These are phyloP conservation scores for Pythium diclinum DNA, from an alignment of 352 stramenopile species.

Conservation along the genomic window DNA sequence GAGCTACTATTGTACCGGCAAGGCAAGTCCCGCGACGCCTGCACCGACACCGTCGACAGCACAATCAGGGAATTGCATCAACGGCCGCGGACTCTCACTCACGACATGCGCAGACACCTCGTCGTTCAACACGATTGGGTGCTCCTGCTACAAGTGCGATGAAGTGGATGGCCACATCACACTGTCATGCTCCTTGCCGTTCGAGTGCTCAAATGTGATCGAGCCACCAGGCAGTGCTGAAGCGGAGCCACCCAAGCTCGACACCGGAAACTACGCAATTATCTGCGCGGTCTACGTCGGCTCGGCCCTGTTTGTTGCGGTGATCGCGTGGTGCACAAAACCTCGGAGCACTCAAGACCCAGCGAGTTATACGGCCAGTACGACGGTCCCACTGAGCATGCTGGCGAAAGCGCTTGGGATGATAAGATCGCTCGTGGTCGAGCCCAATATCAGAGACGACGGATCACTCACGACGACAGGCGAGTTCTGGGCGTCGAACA, in stretches of 20 bases:
- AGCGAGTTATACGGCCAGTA: neutral
- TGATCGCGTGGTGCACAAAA: neutral
- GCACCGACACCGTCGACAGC: neutral
- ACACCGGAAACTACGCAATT: neutral
- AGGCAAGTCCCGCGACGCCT: neutral
- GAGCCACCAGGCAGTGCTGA: neutral
- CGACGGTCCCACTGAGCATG: neutral
- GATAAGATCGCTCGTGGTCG: neutral
- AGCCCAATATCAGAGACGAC: conserved; percentile 5
- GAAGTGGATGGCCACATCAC: neutral
- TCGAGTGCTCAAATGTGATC: neutral
- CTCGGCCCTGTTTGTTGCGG: neutral
- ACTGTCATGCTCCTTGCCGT: neutral
- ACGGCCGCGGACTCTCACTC: neutral
- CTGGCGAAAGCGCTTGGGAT: neutral
- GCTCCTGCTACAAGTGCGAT: neutral
- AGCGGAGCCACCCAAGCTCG: neutral
- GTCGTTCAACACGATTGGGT: neutral
- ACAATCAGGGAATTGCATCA: neutral
- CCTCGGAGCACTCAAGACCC: neutral
- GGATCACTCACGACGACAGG: neutral
- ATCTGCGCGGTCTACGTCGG: neutral
- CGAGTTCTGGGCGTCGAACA: neutral
- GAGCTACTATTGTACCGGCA: neutral
- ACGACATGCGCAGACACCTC: neutral